Evolutionary conservation across 345 rosid species (phyloP), one percentile per base, ranked within the genome.

Genomic region (Murraya paniculata): DNA sequence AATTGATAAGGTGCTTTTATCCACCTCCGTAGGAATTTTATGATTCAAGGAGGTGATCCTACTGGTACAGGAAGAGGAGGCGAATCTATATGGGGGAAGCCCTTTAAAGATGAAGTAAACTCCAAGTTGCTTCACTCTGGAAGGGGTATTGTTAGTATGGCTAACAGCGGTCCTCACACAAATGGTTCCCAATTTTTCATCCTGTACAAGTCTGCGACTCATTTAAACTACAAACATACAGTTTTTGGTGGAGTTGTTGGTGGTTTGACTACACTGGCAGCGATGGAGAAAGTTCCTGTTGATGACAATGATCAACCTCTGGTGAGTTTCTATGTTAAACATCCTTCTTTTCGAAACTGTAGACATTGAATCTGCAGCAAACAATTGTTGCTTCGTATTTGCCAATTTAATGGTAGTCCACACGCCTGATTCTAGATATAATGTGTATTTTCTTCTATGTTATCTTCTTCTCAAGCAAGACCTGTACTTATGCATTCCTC

Each of bases 11-110:
- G 9, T 24, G 18, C 66, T 71, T 22, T 73, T 48, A n/a, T 60
- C 68, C 25, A 14, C 58, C 59, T 50, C 24, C 73, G 28, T 78
- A 90, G 98, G 89, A 96, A 91, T 88, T 96, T 94, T 82, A 96
- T 92, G 98, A 92, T 96, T 83, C 99, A 96, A 90, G 98, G 98
- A 28, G 97, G 99, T 64, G 98, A 96, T 84, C 99, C 99, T 68
- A 94, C 94, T 71, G 94, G 98, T 38, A 94, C 95, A 53, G 98
- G 97, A 81, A 86, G 50, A 78, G 97, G 98, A 77, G 98, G 98
- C 19, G 91, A 96, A 86, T 94, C 98, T 8, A 94, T 94, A 67
- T 92, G 99, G 98, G 98, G 98, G 53, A 92, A 92, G 85, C 95
- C 97, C 80, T 96, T 92, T 88, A 92, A 94, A 82, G 99, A 92